Percentiles rank a stretch among this genome's conserved stretches.
Evolutionary conservation across 305 asterid species (phyloP).

Genomic region (Striga hermonthica): DNA sequence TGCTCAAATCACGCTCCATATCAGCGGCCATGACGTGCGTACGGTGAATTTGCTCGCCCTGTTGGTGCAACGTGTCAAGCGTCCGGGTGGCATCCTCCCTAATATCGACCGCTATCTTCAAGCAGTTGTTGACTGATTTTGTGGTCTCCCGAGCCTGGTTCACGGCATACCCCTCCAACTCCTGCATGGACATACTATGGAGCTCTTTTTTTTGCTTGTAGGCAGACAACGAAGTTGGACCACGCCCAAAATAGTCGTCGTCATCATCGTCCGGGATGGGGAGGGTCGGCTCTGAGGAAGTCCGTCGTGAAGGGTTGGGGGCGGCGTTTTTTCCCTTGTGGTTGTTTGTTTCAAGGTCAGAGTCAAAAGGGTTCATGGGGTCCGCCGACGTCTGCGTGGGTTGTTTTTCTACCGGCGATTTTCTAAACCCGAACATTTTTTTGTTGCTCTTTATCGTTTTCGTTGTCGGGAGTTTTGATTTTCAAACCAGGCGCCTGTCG

Average conservation of each 20-base stretch:
- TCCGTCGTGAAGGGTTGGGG: constrained; percentile 45
- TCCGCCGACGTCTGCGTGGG: constrained; percentile 32
- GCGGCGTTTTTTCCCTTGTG: constrained; percentile 15
- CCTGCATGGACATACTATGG: constrained; percentile 76
- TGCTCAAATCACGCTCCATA: constrained; percentile 76
- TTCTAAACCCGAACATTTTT: constrained; percentile 73
- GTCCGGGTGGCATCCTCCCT: constrained; percentile 56
- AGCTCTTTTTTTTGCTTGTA: constrained; percentile 43
- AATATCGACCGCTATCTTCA: constrained; percentile 81
- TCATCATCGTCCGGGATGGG: constrained; percentile 40
- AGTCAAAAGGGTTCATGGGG: constrained; percentile 24
- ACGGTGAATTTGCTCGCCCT: constrained; percentile 88
- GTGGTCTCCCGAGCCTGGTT: constrained; percentile 73
- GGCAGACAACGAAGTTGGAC: constrained; percentile 30
- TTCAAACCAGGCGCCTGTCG: no score
- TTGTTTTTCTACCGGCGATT: constrained; percentile 38
- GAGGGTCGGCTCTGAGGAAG: constrained; percentile 66
- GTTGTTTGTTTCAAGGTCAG: constrained; percentile 26
- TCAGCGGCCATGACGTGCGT: constrained; percentile 86
- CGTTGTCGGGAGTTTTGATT: background rate
- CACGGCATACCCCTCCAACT: constrained; percentile 73
- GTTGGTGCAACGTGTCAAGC: constrained; percentile 72
- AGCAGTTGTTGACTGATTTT: constrained; percentile 58
- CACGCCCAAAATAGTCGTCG: constrained; percentile 42
- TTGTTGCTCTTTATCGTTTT: no score